Conservation (phyloP, 768 basidiomycete species). For the Suillus subalutaceus region DNA sequence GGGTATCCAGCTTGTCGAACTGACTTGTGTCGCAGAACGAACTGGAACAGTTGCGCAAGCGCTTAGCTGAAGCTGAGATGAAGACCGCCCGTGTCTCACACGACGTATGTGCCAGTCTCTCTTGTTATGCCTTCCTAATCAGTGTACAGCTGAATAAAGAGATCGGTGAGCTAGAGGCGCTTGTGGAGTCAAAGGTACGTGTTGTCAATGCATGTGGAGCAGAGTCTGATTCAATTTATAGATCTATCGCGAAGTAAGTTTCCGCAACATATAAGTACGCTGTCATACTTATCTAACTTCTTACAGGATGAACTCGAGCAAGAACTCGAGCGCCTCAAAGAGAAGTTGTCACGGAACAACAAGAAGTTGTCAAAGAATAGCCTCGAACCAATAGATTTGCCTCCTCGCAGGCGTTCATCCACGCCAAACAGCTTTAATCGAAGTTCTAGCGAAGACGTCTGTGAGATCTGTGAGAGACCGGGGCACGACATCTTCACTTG, state of each 20-base stretch:
- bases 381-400: conserved; percentile 39
- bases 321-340: conserved; percentile 77
- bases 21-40: conserved; percentile 48
- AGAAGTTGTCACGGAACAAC: conserved; percentile 60
- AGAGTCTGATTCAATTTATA: conserved; percentile 29
- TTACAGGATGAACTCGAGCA: conserved; percentile 82
- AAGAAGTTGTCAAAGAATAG: conserved; percentile 61
- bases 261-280: neutral
- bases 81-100: conserved; percentile 71
- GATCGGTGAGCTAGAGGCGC: conserved; percentile 86
- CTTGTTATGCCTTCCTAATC: conserved; percentile 2
- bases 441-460: conserved; percentile 47
- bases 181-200: conserved; percentile 91
- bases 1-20: neutral
- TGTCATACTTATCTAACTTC: conserved; percentile 1
- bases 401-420: conserved; percentile 24
- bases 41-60: conserved; percentile 70
- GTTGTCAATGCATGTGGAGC: neutral
- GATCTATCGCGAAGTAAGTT: conserved; percentile 81
- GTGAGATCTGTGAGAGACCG: conserved; percentile 85
- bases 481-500: conserved; percentile 90
- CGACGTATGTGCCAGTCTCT: conserved; percentile 50
- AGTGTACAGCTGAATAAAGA: conserved; percentile 78
- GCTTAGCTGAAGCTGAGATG: conserved; percentile 69
- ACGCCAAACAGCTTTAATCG: conserved; percentile 27